A percentile compares a stretch with the other conserved stretches of the same genome.
These are phyloP conservation scores for Silene latifolia DNA, from an alignment of 148 eudicot genomes.

Conservation along the genomic window DNA sequence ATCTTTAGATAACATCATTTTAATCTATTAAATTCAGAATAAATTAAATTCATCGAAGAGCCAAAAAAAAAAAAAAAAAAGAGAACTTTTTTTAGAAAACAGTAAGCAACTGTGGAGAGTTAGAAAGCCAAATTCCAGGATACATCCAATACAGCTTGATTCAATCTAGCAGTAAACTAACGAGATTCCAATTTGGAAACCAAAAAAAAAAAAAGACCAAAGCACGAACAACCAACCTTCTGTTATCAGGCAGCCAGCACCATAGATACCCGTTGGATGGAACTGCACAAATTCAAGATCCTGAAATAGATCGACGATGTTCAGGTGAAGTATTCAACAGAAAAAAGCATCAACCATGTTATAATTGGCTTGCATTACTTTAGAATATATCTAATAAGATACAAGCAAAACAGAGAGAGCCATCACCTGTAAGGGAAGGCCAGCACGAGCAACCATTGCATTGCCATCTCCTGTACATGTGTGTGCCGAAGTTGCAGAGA, in stretches of 20 bases:
- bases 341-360: conserved; percentile 1
- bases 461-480: conserved; percentile 99
- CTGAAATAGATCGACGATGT: conserved; percentile 38
- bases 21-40: neutral
- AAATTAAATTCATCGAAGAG: neutral
- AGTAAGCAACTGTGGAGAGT: neutral
- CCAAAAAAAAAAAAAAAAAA: neutral
- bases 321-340: neutral
- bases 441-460: conserved; percentile 99
- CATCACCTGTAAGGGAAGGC: conserved; percentile 75
- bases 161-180: neutral
- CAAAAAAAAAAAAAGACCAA: neutral
- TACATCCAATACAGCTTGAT: neutral
- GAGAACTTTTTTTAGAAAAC: neutral
- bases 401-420: neutral
- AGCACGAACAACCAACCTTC: conserved; percentile 55
- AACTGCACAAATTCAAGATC: conserved; percentile 98
- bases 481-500: conserved; percentile 98
- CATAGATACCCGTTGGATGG: conserved; percentile 98
- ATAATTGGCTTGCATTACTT: conserved; percentile 3
- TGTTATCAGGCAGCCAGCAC: conserved; percentile 95
- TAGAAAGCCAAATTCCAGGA: neutral
- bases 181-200: neutral
- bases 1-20: conserved; percentile 2
- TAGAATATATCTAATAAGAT: conserved; percentile 1